Base-by-base conservation (phyloP, 345 rosid genomes). In the Acer campestre region DNA sequence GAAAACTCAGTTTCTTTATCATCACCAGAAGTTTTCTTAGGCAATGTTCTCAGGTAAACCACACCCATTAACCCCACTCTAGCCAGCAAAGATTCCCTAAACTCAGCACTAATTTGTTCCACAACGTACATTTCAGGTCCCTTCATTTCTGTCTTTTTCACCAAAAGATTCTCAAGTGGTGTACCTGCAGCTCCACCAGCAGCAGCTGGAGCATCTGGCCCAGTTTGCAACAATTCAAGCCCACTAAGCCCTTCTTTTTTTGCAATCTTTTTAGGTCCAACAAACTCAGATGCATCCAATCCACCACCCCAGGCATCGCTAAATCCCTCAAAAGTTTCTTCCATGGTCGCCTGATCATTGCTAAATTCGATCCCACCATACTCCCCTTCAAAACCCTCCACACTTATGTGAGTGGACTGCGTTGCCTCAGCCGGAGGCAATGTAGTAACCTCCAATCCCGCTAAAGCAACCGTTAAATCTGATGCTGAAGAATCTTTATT, bases 391-490 rank as follows among this genome's bases (percentile, higher is more conserved):
- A 96, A 96, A 27, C 99, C 99, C 85, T 96, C 99, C 16, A 94
- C 98, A 55, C 72, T 90, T 40, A 96, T 94, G 70, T 86, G 93
- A 0, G 99, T 96, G 17, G 99, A 95, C 73, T 92, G 95, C 1
- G 98, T 96, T 16, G 99, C 99, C 83, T 94, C 99, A 0, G 99
- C 99, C 2, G 98, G 97, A 6, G 99, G 99, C 83, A 96, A 85
- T 65, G 98, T 86, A 6, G 98, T 88, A 72, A 96, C 98, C 73
- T 96, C 99, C 51, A 96, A 78, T 53, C 98, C 99, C 6, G 95
- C 98, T 82, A 96, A 84, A 0, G 97, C 99, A 84, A 94, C 27
- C 4, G 90, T 85, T 80, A 96, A 80, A 81, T 96, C 99, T 2
- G 88, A 76, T 2, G 90, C 80, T 1, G 94, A 86, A 17, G 92